These are phyloP conservation scores for Epicoccum nigrum DNA, from an alignment of 2,329 filamentous ascomycete species.

Conservation along the genomic window DNA sequence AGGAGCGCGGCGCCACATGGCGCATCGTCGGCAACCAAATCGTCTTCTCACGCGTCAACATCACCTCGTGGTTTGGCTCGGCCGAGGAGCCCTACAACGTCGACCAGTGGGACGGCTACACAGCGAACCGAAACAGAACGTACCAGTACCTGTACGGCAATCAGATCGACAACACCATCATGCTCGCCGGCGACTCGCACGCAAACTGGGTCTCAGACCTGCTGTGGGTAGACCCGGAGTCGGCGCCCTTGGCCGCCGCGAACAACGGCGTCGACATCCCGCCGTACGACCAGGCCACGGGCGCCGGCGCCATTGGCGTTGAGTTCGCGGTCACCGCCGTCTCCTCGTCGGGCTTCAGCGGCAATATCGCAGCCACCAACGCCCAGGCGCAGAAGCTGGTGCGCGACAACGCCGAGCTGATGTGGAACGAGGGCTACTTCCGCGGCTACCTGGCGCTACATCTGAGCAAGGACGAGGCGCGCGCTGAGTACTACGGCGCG, in stretches of 20 bases:
- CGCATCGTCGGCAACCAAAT: conserved; percentile 72
- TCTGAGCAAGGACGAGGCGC: conserved; percentile 38
- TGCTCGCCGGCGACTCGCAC: conserved; percentile 72
- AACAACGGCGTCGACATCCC: conserved; percentile 24
- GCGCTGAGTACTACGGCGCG: conserved; percentile 66
- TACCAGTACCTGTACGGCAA: conserved; percentile 68
- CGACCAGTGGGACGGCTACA: conserved; percentile 64
- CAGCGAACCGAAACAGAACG: conserved; percentile 71
- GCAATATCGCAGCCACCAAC: conserved; percentile 58
- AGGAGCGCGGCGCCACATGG: conserved; percentile 68
- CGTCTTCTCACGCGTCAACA: conserved; percentile 31
- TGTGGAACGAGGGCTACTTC: conserved; percentile 56
- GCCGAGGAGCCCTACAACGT: conserved; percentile 47
- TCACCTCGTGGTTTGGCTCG: conserved; percentile 11
- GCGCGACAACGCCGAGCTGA: conserved; percentile 63
- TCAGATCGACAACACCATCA: conserved; percentile 71
- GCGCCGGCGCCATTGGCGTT: conserved; percentile 49
- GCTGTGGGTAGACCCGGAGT: conserved; percentile 43
- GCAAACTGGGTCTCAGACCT: conserved; percentile 60
- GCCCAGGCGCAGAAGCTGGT: conserved; percentile 32
- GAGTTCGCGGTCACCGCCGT: conserved; percentile 63
- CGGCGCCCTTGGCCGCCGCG: conserved; percentile 18
- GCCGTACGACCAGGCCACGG: conserved; percentile 42
- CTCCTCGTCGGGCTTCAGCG: conserved; percentile 49
- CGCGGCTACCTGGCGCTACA: conserved; percentile 14